Evolutionary conservation across 1,284 basidiomycete genomes (phyloP).

Genomic region (Golubevia sp.): DNA sequence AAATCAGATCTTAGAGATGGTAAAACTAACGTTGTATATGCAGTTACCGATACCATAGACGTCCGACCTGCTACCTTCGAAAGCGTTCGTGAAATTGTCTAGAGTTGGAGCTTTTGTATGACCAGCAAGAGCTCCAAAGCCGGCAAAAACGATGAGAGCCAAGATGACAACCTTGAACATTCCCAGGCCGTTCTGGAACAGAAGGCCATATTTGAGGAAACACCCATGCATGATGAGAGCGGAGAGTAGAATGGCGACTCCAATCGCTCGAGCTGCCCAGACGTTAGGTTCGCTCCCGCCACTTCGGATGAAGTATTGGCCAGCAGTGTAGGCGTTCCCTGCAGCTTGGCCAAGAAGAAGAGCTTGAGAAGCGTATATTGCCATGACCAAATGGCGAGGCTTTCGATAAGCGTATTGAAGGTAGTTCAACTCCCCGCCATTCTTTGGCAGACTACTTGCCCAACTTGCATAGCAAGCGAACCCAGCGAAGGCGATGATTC

Average conservation of each 20-base stretch:
- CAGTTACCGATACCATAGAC: conserved; percentile 28
- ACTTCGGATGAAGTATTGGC: conserved; percentile 66
- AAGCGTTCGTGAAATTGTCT: conserved; percentile 66
- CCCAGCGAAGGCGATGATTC: conserved; percentile 67
- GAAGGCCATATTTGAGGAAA: conserved; percentile 68
- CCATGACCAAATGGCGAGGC: conserved; percentile 71
- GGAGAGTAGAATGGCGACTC: conserved; percentile 63
- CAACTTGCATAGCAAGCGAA: conserved; percentile 73
- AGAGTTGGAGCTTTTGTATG: conserved; percentile 64
- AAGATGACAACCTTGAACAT: conserved; percentile 71
- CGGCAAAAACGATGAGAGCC: conserved; percentile 65
- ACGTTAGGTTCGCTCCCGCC: conserved; percentile 63
- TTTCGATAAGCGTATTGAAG: conserved; percentile 72
- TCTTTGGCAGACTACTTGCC: conserved; percentile 72
- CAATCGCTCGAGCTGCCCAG: conserved; percentile 70
- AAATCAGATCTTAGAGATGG: too few species aligned
- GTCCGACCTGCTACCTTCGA: conserved; percentile 66
- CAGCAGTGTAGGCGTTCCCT: conserved; percentile 69
- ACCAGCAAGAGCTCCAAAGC: conserved; percentile 68
- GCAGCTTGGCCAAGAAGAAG: conserved; percentile 70
- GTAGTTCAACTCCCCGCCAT: conserved; percentile 78
- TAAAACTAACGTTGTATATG: conserved; percentile 29
- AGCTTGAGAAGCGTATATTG: conserved; percentile 69
- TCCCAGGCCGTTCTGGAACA: conserved; percentile 72
- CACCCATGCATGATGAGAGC: conserved; percentile 67